Evolutionary conservation across 2,329 filamentous ascomycete genomes (phyloP), one percentile per base, ranked within the genome.

Genomic region (Magnaporthiopsis incrustans): DNA sequence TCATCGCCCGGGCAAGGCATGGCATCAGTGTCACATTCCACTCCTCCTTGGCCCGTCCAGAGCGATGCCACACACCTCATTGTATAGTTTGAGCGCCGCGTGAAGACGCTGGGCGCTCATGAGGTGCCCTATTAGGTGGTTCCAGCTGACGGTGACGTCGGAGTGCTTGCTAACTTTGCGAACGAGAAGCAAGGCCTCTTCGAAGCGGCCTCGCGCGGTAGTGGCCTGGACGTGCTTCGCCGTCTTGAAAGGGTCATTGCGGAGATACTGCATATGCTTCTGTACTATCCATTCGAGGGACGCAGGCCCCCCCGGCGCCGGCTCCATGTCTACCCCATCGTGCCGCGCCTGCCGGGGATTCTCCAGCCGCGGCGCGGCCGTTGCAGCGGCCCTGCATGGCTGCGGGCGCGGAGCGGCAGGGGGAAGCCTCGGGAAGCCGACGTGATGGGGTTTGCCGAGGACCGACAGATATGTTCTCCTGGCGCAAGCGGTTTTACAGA

Each of bases 121-220:
- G 67, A 85, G 80, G 74, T 92, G 86, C 65, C 88, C 83, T 64
- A 99, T 88, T 59, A 97, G 76, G 71, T 90, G 85, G 75, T 98
- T 98, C 93, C 94, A 99, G 65, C 89, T 87, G 65, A 96, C 92
- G 4, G 85, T 79, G 67, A 89, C 7, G 87, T 87, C 78, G 67
- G 84, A 80, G 0, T 80, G 75, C 68, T 82, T 85, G 73, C 87
- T 92, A n/a, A 89, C 89, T 69, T 83, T 79, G 65, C 89, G 86
- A 53, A 89, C 84, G 65, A 96, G 74, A 26, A 85, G 78, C 57
- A 89, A 75, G 32, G 92, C 92, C 71, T 91, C 86, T 2, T 87
- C 84, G 53, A 83, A 82, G 38, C 87, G 79, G 57, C 83, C 83
- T 65, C 83, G 81, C 6, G 73, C 73, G 60, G 98, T 78, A 25